phyloP scores from a whole-genome alignment of 2,329 filamentous ascomycete genomes.

The Colletotrichum simmondsii region DNA sequence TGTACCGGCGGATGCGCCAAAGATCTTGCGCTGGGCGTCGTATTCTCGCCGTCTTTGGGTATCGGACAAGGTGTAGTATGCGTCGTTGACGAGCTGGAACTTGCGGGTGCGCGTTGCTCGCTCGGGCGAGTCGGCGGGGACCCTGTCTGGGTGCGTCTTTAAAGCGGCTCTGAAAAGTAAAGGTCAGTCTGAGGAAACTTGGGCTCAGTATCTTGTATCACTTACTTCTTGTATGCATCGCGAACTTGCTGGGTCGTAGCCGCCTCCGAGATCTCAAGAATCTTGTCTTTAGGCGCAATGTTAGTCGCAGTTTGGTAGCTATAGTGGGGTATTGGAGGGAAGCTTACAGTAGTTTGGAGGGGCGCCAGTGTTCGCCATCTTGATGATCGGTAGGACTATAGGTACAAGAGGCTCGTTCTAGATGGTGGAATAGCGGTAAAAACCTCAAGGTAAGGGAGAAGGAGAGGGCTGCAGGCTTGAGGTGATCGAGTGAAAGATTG shows the following conservation, averaged over 20 bases:
- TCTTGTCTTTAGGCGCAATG: constrained; percentile 66
- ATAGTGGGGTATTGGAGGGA: constrained; percentile 4
- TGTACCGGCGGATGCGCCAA: constrained; percentile 55
- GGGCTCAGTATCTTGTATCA: background rate
- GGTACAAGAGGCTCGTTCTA: background rate
- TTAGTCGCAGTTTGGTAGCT: constrained; percentile 13
- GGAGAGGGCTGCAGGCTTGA: constrained; percentile 6
- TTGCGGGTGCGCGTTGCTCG: constrained; percentile 83
- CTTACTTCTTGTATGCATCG: constrained; percentile 90
- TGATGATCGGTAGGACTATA: background rate
- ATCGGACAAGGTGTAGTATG: constrained; percentile 92
- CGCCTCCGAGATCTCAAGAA: constrained; percentile 78
- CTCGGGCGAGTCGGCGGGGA: constrained; percentile 85
- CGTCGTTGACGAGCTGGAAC: constrained; percentile 93
- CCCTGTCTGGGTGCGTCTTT: constrained; percentile 93
- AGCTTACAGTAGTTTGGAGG: constrained; percentile 70
- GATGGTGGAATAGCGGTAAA: background rate
- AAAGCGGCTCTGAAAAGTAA: constrained; percentile 76
- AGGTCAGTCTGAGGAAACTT: constrained; percentile 27
- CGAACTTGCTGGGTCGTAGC: constrained; percentile 87
- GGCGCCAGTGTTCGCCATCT: constrained; percentile 42
- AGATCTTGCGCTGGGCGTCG: constrained; percentile 76
- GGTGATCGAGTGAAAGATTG: constrained; percentile 1
- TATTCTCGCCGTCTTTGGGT: constrained; percentile 82
- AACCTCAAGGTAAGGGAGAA: background rate